Evolutionary conservation across 2,329 filamentous ascomycete genomes (phyloP).

Genomic region (Claviceps lovelessii): DNA sequence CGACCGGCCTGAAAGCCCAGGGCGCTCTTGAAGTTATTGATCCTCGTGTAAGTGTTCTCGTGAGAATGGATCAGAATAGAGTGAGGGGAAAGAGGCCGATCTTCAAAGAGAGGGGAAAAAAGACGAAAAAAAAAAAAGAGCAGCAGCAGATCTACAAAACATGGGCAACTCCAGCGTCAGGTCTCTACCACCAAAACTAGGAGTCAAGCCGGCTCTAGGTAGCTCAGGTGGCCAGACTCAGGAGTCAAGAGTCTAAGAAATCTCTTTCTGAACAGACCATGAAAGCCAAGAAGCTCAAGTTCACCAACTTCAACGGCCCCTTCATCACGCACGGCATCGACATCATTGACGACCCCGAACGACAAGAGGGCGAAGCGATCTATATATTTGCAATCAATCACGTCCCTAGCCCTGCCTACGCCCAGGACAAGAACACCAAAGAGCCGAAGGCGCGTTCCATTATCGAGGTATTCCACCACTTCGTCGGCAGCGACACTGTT

Average conservation of each 20-base stretch:
- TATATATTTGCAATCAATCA: slow-evolving; percentile 51
- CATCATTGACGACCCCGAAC: slow-evolving; percentile 34
- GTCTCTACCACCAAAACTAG: background rate
- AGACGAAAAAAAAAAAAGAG: background rate
- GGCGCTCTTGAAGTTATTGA: slow-evolving; percentile 40
- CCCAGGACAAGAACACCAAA: slow-evolving; percentile 10
- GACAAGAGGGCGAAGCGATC: slow-evolving; percentile 24
- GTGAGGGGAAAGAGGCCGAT: background rate
- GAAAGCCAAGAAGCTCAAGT: slow-evolving; percentile 26
- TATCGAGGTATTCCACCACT: slow-evolving; percentile 44
- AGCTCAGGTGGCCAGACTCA: background rate
- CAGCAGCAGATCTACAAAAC: background rate
- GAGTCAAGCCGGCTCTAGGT: background rate
- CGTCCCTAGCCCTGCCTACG: slow-evolving; percentile 31
- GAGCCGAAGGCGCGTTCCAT: slow-evolving; percentile 32
- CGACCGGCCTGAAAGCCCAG: slow-evolving; percentile 19
- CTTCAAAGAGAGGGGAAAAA: background rate
- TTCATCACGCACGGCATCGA: slow-evolving; percentile 49
- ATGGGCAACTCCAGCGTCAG: background rate
- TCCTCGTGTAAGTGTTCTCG: slow-evolving; percentile 26
- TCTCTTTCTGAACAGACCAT: slow-evolving; percentile 8
- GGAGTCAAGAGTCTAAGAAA: background rate
- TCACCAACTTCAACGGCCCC: slow-evolving; percentile 36
- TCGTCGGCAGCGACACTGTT: slow-evolving; percentile 25
- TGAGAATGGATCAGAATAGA: background rate